Conservation (phyloP, 768 basidiomycete genomes). For the Lactarius evosmus region DNA sequence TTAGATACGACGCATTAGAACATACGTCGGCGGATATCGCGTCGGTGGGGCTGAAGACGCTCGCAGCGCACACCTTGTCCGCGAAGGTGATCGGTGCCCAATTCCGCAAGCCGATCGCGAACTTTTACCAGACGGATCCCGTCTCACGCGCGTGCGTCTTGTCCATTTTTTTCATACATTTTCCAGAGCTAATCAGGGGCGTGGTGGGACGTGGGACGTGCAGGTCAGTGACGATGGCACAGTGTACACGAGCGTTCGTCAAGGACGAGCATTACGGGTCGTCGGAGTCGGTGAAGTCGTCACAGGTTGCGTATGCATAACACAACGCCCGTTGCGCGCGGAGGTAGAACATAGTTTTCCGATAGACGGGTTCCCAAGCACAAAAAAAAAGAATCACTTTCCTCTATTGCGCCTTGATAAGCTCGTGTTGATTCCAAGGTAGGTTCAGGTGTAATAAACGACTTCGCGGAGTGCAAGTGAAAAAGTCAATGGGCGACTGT, state of each 20-base stretch:
- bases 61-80: conserved; percentile 50
- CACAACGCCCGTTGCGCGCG: background rate
- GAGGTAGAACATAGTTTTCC: conserved; percentile 10
- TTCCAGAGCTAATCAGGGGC: conserved; percentile 10
- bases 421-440: background rate
- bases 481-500: background rate
- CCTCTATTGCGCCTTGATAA: background rate
- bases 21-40: conserved; percentile 69
- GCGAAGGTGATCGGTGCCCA: conserved; percentile 56
- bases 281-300: conserved; percentile 44
- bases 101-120: conserved; percentile 77
- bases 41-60: conserved; percentile 59
- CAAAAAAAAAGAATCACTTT: conserved; percentile 4
- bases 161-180: background rate
- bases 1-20: conserved; percentile 82
- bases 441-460: background rate
- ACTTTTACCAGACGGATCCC: conserved; percentile 96
- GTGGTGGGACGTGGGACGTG: background rate
- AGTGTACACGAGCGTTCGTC: conserved; percentile 85
- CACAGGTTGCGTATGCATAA: conserved; percentile 47
- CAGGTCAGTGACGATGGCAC: conserved; percentile 95
- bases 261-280: conserved; percentile 66
- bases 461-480: background rate
- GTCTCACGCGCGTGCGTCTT: conserved; percentile 85
- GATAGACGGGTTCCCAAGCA: conserved; percentile 21